Evolutionary conservation across 2,329 filamentous ascomycete genomes (phyloP), one percentile per base, ranked within the genome.

Genomic region (Akanthomyces lecanii): DNA sequence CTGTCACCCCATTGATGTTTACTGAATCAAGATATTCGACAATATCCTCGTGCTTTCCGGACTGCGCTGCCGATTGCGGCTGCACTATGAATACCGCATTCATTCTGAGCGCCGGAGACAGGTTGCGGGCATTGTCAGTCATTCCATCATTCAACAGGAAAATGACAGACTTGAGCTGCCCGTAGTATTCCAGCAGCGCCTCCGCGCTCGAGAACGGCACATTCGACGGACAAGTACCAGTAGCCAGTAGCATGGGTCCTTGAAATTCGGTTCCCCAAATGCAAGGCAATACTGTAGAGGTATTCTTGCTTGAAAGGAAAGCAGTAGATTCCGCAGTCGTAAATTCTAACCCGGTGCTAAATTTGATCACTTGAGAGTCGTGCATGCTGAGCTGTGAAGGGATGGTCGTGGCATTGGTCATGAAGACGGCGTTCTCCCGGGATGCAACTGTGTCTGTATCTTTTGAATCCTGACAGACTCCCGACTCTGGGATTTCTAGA

Each of bases 1-100:
- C 65, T 8, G 65, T 67, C n/a, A 67, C 65, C 25, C 54, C 66
- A 40, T 67, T 67, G 52, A 67, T 66, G 51, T 67, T 67, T 25
- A 65, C 63, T 11, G 63, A 63, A 51, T 65, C 64, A 18, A 67
- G 52, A 6, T 63, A 30, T 8, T 48, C 36, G n/a, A 65, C 21
- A 14, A 67, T 47, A 11, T 66, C 63, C 1, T 65, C 59, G 16
- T 28, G 25, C 51, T 36, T 61, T 11, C 53, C 42, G 12, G 62
- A 55, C n/a, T 55, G 25, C 14, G 58, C n/a, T 56, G 48, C n/a
- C 21, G 47, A 30, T 18, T 60, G 21, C 28, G 64, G 55, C 48
- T 66, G 65, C 7, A 66, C 60, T 38, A 64, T 57, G 50, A 66
- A 66, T 14, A 66, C 30, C 1, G 62, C 65, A 52, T 66, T 66